phyloP scores from a whole-genome alignment of 2,329 filamentous ascomycete genomes.

The Chaetomium sp. region DNA sequence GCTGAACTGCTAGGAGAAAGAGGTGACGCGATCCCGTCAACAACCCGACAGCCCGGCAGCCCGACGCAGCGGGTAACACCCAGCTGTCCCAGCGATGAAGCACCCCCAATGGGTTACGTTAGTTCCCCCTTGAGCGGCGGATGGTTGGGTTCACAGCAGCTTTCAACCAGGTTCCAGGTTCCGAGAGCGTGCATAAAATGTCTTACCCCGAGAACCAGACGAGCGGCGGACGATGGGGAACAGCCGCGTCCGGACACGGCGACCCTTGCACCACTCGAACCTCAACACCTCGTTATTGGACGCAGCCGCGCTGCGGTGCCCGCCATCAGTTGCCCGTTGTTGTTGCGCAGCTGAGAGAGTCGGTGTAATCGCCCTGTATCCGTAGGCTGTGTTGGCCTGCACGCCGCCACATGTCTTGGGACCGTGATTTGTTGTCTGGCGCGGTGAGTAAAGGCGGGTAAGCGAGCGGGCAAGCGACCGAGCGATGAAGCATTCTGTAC shows the following conservation, averaged over 20 bases:
- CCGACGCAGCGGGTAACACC: too few species aligned
- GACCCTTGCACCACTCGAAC: background rate
- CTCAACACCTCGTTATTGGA: slow-evolving; percentile 2
- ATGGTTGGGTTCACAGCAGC: background rate
- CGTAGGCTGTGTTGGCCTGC: slow-evolving; percentile 1
- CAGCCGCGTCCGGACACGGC: background rate
- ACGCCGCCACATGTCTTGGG: slow-evolving; percentile 17
- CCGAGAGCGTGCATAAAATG: slow-evolving; percentile 8
- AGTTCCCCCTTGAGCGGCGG: too few species aligned
- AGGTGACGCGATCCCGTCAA: too few species aligned
- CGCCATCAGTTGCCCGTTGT: background rate
- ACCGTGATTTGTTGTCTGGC: slow-evolving; percentile 14
- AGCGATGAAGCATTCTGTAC: too few species aligned
- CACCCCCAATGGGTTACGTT: too few species aligned
- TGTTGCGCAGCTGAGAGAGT: slow-evolving; percentile 9
- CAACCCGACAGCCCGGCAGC: too few species aligned
- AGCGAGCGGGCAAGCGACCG: too few species aligned
- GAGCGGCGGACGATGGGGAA: background rate
- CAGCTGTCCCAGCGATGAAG: too few species aligned
- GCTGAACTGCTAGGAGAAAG: too few species aligned
- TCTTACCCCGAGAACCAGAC: background rate
- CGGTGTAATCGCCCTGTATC: slow-evolving; percentile 8
- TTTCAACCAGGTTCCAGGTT: background rate
- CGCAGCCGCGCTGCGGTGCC: background rate
- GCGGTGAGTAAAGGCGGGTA: slow-evolving; percentile 5